Evolutionary conservation across 2,329 filamentous ascomycete genomes (phyloP), one percentile per base, ranked within the genome.

Genomic region (Aspergillus terreus): DNA sequence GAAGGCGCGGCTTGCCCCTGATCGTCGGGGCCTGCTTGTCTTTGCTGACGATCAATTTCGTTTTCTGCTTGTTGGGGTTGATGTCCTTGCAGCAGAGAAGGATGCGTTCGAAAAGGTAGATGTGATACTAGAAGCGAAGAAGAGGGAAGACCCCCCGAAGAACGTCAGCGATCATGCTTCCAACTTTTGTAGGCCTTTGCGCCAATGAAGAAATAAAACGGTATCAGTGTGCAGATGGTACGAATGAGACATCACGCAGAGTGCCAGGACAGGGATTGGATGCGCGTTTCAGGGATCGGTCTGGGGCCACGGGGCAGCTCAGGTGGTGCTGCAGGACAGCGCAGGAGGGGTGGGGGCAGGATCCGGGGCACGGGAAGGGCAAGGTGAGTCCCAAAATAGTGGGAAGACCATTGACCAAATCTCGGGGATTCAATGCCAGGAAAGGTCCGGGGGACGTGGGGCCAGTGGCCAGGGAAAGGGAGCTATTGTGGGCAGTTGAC

Each of bases 81-180:
- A 94, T 81, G 66, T 97, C 94, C 76, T 97, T 99, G 82, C 94
- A 97, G 71, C 94, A 97, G 30, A 99, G 82, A 41, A 99, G 78
- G 52, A 99, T 99, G 67, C 84, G 88, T 69, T 97, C 90, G 70
- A 99, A 99, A 27, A 99, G 84, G 72, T 95, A 99, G 55, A 99
- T 95, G 71, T 95, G 92, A 69, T 97, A 99, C 88, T 96, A 55
- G 48, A 55, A 38, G 17, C n/a, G 44, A 6, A 45, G 32, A 14
- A 41, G 35, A 33, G 44, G 33, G 50, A 44, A 44, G 12, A 38
- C 19, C 4, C 25, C 32, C 43, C 17, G 23, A 36, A 49, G 23
- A 30, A 46, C 44, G 57, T 66, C 41, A 65, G 61, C 50, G 36
- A 47, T 43, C 36, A 46, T 32, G 15, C 0, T 47, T 40, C 17